These are phyloP conservation scores for Cordyceps javanica DNA, from an alignment of 2,329 filamentous ascomycete species.

Conservation along the genomic window DNA sequence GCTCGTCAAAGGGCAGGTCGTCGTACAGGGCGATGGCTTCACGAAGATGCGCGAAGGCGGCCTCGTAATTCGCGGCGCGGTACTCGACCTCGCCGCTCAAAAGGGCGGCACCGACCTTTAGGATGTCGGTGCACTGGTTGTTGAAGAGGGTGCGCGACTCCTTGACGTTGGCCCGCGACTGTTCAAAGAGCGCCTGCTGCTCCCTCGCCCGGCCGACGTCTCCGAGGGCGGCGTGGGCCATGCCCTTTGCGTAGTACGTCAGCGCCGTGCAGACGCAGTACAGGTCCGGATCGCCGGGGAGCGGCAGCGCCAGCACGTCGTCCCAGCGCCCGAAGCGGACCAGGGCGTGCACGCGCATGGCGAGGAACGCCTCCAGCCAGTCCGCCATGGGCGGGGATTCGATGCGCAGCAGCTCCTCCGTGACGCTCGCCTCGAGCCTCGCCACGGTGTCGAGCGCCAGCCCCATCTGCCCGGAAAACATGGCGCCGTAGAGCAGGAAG, in stretches of 20 bases:
- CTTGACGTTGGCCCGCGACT: slow-evolving; percentile 47
- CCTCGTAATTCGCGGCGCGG: slow-evolving; percentile 49
- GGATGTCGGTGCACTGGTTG: slow-evolving; percentile 45
- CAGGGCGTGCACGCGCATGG: slow-evolving; percentile 61
- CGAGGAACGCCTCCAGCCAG: slow-evolving; percentile 67
- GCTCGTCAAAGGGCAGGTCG: slow-evolving; percentile 62
- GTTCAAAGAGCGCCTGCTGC: slow-evolving; percentile 44
- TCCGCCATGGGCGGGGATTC: slow-evolving; percentile 70
- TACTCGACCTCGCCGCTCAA: slow-evolving; percentile 70
- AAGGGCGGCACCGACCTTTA: slow-evolving; percentile 60
- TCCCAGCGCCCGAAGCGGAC: slow-evolving; percentile 70
- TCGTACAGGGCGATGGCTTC: slow-evolving; percentile 56
- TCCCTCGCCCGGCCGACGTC: slow-evolving; percentile 47
- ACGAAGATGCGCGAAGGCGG: slow-evolving; percentile 54
- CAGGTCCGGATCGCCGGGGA: slow-evolving; percentile 53
- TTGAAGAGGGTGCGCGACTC: slow-evolving; percentile 46
- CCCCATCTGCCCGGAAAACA: slow-evolving; percentile 63
- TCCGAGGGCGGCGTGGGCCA: slow-evolving; percentile 57
- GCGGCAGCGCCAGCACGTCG: slow-evolving; percentile 49
- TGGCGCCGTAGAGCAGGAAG: slow-evolving; percentile 69
- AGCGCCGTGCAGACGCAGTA: slow-evolving; percentile 67
- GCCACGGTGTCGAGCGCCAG: slow-evolving; percentile 56
- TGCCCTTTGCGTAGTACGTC: slow-evolving; percentile 59
- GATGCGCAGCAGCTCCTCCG: slow-evolving; percentile 57
- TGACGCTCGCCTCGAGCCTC: slow-evolving; percentile 55